Evolutionary conservation across 129 eudicot species (phyloP), one percentile per base, ranked within the genome.

Genomic region (Artemisia argyi): DNA sequence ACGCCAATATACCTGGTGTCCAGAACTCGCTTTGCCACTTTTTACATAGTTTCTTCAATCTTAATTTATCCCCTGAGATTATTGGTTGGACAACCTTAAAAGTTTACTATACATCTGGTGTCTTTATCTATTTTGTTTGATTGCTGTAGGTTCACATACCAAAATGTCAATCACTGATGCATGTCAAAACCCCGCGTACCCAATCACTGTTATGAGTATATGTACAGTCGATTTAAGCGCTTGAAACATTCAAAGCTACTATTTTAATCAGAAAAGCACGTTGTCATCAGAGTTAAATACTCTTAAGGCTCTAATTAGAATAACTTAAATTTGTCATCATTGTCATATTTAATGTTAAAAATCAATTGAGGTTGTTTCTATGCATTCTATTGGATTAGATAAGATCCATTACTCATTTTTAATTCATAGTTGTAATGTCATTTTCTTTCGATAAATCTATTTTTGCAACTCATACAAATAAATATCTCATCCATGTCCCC

Each of bases 391-490:
- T 56, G 75, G 65, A 70, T 56, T 18, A 39, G 50, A 70, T 68
- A 69, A 76, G 75, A 69, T 75, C 65, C n/a, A 47, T 66, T 30
- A 26, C 7, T 60, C 49, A 73, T 28, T 28, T 48, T 49, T 24
- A 50, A 0, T 49, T 39, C 51, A 32, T 32, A 73, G 71, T 35
- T 73, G 71, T 51, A 32, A 63, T 52, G 71, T 73, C 78, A 62
- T 62, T 63, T 73, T 63, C 78, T 73, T 50, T 18, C 62, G 52
- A 61, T 18, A 53, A 50, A 62, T 35, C 62, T 62, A 20, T 62
- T 73, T 28, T 61, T 28, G 18, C 30, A 61, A 47, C 15, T 28
- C 24, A 15, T 19, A 28, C 19, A 6, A 46, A 39, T 35, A 67
- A 8, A 53, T 8, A 17, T 5, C 17, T 60, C 1, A 66, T 35